Base-by-base conservation (phyloP, 805 yeast species). In the Ogataea corticis region DNA sequence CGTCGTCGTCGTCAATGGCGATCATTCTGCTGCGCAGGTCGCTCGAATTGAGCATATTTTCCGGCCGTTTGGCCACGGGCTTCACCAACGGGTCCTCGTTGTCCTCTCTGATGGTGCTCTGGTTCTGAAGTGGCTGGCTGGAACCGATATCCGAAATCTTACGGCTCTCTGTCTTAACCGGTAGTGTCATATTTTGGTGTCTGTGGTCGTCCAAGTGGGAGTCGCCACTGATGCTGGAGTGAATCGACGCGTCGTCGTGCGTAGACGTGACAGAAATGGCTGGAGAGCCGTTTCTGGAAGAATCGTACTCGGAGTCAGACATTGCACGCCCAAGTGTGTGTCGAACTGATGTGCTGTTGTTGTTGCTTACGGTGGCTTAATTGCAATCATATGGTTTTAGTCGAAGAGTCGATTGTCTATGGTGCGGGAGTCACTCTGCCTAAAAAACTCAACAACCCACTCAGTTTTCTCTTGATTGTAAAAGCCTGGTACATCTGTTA, bases 161-260 rank as follows among this genome's bases (percentile, higher is more conserved):
- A 37, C 49, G 51, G 6, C 66, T 55, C 7, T 65, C 66, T 16
- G 57, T 58, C 39, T 65, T 55, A 14, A 63, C 63, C 3, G 70
- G 71, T 13, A 66, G 51, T 4, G 68, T 61, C 55, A 60, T 46
- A 34, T 47, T 55, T 42, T 67, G 71, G 30, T 66, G 46, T 47
- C 71, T 59, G 41, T 67, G 71, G 41, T 67, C 72, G 44, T 68
- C 63, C 39, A 68, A 48, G 23, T 54, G 56, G 5, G 67, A 61
- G 38, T 66, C 70, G 19, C 63, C 70, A 45, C 68, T 65, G 33
- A 68, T 64, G 17, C 61, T 56, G 14, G 71, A 67, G 33, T 64
- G 67, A 18, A 61, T 49, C 0, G 67, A 63, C 17, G 58, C 56
- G 32, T 52, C 66, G 29, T 64, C 68, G 19, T 59, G 52, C n/a